Base-by-base conservation (phyloP, 2,329 filamentous ascomycete genomes). In the Nemania sp. region DNA sequence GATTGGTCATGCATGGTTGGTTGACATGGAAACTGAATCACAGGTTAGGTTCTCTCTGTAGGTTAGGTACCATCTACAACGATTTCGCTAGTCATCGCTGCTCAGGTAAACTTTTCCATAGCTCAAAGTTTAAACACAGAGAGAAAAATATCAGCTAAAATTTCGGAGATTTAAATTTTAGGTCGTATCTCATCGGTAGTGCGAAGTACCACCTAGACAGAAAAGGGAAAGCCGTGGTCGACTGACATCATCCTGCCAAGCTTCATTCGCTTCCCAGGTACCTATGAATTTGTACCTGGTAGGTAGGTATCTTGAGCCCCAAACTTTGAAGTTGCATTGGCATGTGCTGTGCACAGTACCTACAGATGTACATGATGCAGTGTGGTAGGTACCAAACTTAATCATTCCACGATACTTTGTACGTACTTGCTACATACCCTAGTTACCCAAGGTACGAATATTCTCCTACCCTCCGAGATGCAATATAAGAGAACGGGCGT, bases 311-410 rank as follows among this genome's bases (percentile, higher is more conserved):
- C 25, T 29, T 7, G 25, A 29, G 25, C 25, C 7, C 25, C 25
- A 29, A 35, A 29, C 37, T 17, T 25, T 37, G 42, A 32, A 47
- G 54, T 62, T 48, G 52, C 56, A 62, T 62, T 42, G 42, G 42
- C 39, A 50, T 54, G 51, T 48, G 7, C 51, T 54, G 51, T 48
- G 7, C 51, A 62, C 54, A 60, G 25, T 29, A 29, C 25, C 59
- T 13, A 57, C n/a, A 46, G 54, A 54, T 54, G 54, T 39, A 39
- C 54, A 58, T 62, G 59, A 29, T 29, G 25, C 25, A 29, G 25
- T 29, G 25, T 29, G 40, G 40, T 48, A 57, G 42, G 32, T 53
- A 50, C 49, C 59, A n/a, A n/a, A n/a, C n/a, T n/a, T n/a, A n/a
- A n/a, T n/a, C n/a, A 29, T 29, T 29, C 3, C 25, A 29, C 7